Evolutionary conservation across 805 yeast species (phyloP), one percentile per base, ranked within the genome.

Genomic region (Suhomyces vadensis): DNA sequence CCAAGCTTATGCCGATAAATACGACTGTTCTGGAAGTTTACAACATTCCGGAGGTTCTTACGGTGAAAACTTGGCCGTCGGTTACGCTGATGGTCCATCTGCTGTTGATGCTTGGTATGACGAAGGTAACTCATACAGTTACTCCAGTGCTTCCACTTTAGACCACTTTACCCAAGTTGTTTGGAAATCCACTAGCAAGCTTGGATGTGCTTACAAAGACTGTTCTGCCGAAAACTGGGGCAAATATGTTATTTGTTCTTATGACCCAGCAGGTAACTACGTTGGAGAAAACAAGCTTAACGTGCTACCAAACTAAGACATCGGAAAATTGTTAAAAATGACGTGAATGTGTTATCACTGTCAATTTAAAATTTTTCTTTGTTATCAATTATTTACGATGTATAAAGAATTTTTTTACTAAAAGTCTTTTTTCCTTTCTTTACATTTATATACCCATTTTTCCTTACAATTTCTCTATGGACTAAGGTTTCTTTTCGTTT

Each of bases 81-180:
- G 62, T 2, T 56, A 44, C 43, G 13, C 50, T 16, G 23, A 40
- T n/a, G 64, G 69, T 20, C 52, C 56, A 9, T 39, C 60, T 16
- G 73, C 73, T 6, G 56, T 68, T 5, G 48, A 55, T 10, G 73
- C 73, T 14, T 71, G 76, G 76, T 69, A 70, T 56, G 60, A 49
- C 35, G 75, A 69, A 55, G 71, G 71, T 41, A 44, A 54, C 35
- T 46, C 51, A 37, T 63, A 46, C 47, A 41, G 42, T 46, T 51
- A 51, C 53, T 25, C 54, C 43, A 53, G 66, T 39, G 72, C 75
- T 37, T 54, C 64, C 37, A 60, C 66, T 43, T 71, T 66, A 44
- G 64, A 69, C 53, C 96, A 88, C 64, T 88, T 86, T 67, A 85
- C 95, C 16, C 94, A 86, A 62, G 69, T 87, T 37, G 79, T 87